Percentiles rank a stretch among this genome's conserved stretches.
phyloP scores from a whole-genome alignment of 352 stramenopile genomes.

The Globisporangium polare region DNA sequence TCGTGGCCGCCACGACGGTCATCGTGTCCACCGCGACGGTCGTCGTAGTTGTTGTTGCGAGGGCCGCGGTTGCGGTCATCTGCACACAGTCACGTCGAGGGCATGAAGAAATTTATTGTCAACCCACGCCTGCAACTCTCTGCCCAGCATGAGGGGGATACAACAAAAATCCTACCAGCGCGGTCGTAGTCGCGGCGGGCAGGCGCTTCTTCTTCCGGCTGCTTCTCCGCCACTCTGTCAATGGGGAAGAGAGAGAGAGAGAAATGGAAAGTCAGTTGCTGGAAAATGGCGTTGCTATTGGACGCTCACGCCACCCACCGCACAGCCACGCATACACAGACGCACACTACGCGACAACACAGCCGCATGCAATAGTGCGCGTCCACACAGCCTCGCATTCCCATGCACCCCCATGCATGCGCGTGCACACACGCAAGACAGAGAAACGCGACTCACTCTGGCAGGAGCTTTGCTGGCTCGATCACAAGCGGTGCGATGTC shows the following conservation, averaged over 20 bases:
- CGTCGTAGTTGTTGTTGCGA: slow-evolving; percentile 21
- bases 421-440: not conserved
- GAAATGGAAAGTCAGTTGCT: not conserved
- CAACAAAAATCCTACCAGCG: no score
- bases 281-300: not conserved
- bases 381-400: not conserved
- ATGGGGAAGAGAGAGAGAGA: not conserved
- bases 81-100: slow-evolving; percentile 3
- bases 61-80: slow-evolving; percentile 26
- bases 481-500: slow-evolving; percentile 48
- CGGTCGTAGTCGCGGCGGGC: slow-evolving; percentile 24
- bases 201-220: slow-evolving; percentile 18
- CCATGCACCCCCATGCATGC: not conserved
- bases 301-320: not conserved
- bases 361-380: not conserved
- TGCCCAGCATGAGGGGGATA: no score
- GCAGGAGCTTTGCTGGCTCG: slow-evolving; percentile 28
- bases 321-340: not conserved
- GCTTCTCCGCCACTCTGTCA: slow-evolving; percentile 28
- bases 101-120: not conserved
- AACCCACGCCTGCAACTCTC: no score
- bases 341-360: not conserved
- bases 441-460: slow-evolving; percentile 31
- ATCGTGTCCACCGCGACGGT: slow-evolving; percentile 18
- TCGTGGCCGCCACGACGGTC: slow-evolving; percentile 19